phyloP scores from a whole-genome alignment of 305 asterid species.

The Solanum chacoense region DNA sequence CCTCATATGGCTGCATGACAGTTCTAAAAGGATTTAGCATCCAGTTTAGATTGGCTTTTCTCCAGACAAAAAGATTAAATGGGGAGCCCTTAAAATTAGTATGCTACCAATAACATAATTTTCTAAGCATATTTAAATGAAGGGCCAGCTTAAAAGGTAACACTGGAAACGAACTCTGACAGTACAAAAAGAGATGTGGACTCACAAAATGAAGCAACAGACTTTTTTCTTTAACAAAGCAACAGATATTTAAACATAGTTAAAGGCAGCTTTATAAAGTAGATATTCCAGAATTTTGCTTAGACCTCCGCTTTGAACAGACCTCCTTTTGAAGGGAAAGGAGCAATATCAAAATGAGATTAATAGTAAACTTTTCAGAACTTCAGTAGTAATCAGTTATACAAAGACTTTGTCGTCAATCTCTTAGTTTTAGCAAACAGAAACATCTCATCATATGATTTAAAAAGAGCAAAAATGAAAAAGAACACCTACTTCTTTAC shows the following conservation, averaged over 20 bases:
- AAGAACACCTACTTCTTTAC: constrained; percentile 58
- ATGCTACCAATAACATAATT: background rate
- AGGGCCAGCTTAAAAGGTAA: background rate
- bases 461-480: background rate
- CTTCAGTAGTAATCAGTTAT: background rate
- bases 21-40: background rate
- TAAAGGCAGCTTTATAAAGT: background rate
- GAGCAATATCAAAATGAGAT: background rate
- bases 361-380: background rate
- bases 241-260: background rate
- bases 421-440: background rate
- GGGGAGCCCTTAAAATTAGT: background rate
- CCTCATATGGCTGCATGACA: background rate
- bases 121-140: background rate
- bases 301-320: background rate
- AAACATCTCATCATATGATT: background rate
- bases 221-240: background rate
- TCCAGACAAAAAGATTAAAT: background rate
- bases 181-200: background rate
- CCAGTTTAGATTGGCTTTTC: background rate
- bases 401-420: background rate
- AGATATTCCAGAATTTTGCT: background rate
- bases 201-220: background rate
- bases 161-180: background rate
- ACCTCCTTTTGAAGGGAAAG: background rate